Conservation (phyloP, 1,284 basidiomycete genomes). For the Leccinum fallax region DNA sequence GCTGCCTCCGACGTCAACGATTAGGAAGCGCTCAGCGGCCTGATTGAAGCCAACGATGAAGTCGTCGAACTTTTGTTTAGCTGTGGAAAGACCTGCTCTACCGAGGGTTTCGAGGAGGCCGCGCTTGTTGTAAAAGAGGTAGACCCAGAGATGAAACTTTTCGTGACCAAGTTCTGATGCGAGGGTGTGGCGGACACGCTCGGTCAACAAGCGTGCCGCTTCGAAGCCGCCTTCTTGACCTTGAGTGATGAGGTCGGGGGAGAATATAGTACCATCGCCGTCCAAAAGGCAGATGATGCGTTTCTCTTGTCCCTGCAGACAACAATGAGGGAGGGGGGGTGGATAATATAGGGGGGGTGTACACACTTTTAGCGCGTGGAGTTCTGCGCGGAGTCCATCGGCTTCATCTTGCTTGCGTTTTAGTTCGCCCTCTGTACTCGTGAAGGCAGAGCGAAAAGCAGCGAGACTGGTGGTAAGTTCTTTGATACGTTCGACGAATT, state of each 20-base stretch:
- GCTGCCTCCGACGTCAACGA: conserved; percentile 70
- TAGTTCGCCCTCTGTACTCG: conserved; percentile 23
- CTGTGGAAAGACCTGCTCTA: conserved; percentile 42
- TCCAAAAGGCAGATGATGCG: conserved; percentile 63
- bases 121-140: conserved; percentile 64
- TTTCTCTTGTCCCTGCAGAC: conserved; percentile 43
- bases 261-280: conserved; percentile 68
- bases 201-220: conserved; percentile 54
- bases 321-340: conserved; percentile 4
- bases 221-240: conserved; percentile 59
- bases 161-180: conserved; percentile 41
- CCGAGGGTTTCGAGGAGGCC: conserved; percentile 56
- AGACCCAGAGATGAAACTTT: conserved; percentile 60
- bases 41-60: conserved; percentile 70
- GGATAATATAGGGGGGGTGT: not conserved
- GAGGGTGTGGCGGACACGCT: conserved; percentile 50
- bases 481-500: conserved; percentile 20
- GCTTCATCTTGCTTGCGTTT: conserved; percentile 21
- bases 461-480: conserved; percentile 30
- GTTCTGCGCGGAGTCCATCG: conserved; percentile 23
- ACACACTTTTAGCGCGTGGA: conserved; percentile 27
- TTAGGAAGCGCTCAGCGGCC: conserved; percentile 60
- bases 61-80: conserved; percentile 54
- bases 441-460: conserved; percentile 30
- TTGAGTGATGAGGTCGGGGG: conserved; percentile 49